A percentile compares a stretch with the other conserved stretches of the same genome.
Conservation (phyloP, 306 rosid species). For the Morella rubra region DNA sequence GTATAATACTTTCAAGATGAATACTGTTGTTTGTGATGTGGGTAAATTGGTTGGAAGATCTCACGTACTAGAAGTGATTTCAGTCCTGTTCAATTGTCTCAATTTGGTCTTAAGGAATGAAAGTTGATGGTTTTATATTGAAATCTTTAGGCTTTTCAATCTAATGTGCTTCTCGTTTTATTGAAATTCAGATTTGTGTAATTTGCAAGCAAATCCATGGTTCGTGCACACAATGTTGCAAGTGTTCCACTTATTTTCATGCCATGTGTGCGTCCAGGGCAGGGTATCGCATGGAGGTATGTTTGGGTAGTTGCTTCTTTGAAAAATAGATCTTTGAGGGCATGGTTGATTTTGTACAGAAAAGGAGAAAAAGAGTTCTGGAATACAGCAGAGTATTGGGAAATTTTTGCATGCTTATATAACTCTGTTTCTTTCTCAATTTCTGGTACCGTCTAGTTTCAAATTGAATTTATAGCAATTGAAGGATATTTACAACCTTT, state of each 20-base stretch:
- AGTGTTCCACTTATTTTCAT: slow-evolving; percentile 97
- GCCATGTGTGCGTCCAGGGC: slow-evolving; percentile 99
- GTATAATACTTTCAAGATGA: slow-evolving; percentile 13
- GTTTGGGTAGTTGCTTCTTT: slow-evolving; percentile 15
- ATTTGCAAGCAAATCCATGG: slow-evolving; percentile 98
- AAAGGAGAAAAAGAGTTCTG: background rate
- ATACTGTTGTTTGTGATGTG: slow-evolving; percentile 13
- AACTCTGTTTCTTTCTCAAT: slow-evolving; percentile 1
- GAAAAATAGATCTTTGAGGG: background rate
- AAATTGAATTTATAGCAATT: background rate
- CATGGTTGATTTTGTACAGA: background rate
- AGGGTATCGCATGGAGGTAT: slow-evolving; percentile 98
- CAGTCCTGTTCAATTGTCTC: slow-evolving; percentile 21
- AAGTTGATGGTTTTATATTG: slow-evolving; percentile 5
- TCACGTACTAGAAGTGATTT: slow-evolving; percentile 16
- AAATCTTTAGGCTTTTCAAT: slow-evolving; percentile 18
- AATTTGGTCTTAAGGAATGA: slow-evolving; percentile 13
- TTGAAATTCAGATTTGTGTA: slow-evolving; percentile 86
- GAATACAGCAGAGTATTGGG: background rate
- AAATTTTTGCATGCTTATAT: background rate
- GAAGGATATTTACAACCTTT: background rate
- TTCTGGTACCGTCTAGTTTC: background rate
- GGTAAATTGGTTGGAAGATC: background rate
- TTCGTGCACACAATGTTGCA: slow-evolving; percentile 98
- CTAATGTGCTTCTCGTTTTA: slow-evolving; percentile 23